These are phyloP conservation scores for Syzygium aromaticum DNA, from an alignment of 345 rosid genomes.

Conservation along the genomic window DNA sequence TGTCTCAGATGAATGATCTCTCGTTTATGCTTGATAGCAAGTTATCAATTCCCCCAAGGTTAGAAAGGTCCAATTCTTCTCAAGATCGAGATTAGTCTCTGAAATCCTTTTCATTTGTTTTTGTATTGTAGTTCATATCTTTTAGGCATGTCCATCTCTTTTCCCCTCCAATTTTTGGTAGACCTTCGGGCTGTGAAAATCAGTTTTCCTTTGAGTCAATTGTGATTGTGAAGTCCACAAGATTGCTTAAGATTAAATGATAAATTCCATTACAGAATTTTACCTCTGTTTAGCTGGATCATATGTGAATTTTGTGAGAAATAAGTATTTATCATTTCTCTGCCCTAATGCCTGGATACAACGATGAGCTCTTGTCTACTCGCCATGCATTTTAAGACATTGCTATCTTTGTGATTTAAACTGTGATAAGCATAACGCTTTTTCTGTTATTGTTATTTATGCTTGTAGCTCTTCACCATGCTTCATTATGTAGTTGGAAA, in stretches of 20 bases:
- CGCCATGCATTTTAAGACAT: neutral
- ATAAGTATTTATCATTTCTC: neutral
- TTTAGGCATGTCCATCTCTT: neutral
- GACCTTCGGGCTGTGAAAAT: neutral
- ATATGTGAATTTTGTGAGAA: neutral
- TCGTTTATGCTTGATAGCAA: slow-evolving; percentile 73
- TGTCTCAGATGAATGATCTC: slow-evolving; percentile 86
- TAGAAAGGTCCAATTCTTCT: slow-evolving; percentile 4
- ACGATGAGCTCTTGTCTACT: neutral
- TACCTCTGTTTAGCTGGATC: neutral
- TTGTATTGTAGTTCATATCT: neutral
- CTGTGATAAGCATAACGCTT: neutral
- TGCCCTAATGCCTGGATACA: neutral
- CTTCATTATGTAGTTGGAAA: neutral
- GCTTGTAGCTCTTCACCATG: neutral
- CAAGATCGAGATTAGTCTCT: neutral
- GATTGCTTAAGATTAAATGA: neutral
- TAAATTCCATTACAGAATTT: neutral
- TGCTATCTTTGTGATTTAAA: neutral
- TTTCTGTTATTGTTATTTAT: neutral
- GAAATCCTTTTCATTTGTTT: neutral
- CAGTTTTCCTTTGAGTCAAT: neutral
- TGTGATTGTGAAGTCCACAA: neutral
- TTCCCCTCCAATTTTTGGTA: neutral
- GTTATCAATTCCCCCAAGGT: slow-evolving; percentile 42